Evolutionary conservation across 176 grass and related monocot species (phyloP), one percentile per base, ranked within the genome.

Genomic region (Triticum urartu): DNA sequence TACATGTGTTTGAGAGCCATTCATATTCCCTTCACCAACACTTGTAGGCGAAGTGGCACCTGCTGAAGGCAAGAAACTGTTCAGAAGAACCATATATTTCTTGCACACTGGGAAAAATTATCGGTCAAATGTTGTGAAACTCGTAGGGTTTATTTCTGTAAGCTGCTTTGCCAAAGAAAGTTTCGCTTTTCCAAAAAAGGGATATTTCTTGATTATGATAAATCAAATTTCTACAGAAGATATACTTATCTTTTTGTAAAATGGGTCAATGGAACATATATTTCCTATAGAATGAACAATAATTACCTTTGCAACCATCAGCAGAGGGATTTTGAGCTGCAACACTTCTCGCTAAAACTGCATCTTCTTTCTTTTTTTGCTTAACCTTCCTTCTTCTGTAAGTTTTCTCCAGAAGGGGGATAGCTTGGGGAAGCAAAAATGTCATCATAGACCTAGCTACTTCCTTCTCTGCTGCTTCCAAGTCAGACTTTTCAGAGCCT

Each of bases 371-470:
- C 45, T 77, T 91, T 86, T 78, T 78, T 66, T 78, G 81, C 88
- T 87, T 95, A 34, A 79, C 56, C 35, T 88, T 98, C 70, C 66
- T 93, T 81, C 50, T 87, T 78, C 63, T 72, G 79, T 91, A 87
- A 79, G 83, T 94, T 85, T 91, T 93, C 75, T 91, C 87, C 63
- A 95, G 86, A 92, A 98, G 88, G 17, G 93, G 91, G 63, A 95
- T 84, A 39, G 95, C 95, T 92, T 95, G 86, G 54, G 93, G 95
- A 87, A 95, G 93, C 84, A 95, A 92, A 95, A 90, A 91, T 68
- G 85, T 67, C 90, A 98, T 86, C 91, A 95, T 98, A 89, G 89
- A 95, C 47, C 79, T 89, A 64, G 89, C 87, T 85, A 95, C 77
- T 78, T 98, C 95, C 66, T 86, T 87, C 78, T 87, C 88, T 63